Base-by-base conservation (phyloP, 2,329 filamentous ascomycete species). In the Fusarium tanahbumbuense region DNA sequence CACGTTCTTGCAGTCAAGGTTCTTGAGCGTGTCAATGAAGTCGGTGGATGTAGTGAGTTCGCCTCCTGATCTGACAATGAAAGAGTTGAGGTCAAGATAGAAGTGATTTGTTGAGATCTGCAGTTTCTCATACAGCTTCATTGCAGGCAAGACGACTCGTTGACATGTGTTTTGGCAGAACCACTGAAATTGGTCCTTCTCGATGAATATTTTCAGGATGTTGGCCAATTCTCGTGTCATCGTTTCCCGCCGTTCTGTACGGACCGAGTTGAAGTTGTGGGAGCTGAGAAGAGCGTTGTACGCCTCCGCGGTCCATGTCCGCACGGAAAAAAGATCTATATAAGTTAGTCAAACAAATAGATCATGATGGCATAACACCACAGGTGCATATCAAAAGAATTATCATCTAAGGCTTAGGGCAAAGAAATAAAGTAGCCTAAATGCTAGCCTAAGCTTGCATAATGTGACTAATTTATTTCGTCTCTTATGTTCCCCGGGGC, bases 61-160 rank as follows among this genome's bases (percentile, higher is more conserved):
- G 9, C 69, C 68, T 0, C 60, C 30, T 6, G 69, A 69, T 66
- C 75, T 76, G 9, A 73, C 42, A 22, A 78, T 73, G 60, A 76
- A 78, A 0, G 75, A 67, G 58, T 80, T 76, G 42, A 79, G 73
- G 47, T 78, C 77, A 15, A 81, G 75, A 45, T 80, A 78, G 62
- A 81, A 83, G 44, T 80, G 75, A 53, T 81, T 75, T 1, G 78
- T 81, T 27, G 80, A 81, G 11, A 79, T 76, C 23, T 79, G 73
- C 27, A 82, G 68, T 68, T 81, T 81, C 66, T 83, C 80, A 32
- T 82, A 78, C 3, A 83, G 73, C 13, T 54, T 59, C 70, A 82
- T 76, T 3, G 81, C 80, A 2, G 80, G 80, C 34, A 58, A 67
- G 53, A 83, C 69, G 54, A 81, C 78, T 18, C 64, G 54, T 8